These are phyloP conservation scores for Phlebiopsis flavidoalba DNA, from an alignment of 768 basidiomycete species.

Conservation along the genomic window DNA sequence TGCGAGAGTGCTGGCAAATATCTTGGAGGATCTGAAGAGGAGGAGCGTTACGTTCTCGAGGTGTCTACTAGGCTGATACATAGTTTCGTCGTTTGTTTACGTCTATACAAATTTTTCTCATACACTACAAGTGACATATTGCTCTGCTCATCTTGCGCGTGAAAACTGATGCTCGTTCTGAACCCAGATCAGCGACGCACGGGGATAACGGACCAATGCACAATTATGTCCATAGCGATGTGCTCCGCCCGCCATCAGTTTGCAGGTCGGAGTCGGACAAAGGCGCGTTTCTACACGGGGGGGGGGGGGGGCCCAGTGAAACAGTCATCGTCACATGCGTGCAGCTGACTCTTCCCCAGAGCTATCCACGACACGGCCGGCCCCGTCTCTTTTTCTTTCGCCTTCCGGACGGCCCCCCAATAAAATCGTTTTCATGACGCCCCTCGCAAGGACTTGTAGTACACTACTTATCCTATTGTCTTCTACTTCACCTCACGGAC, in stretches of 20 bases:
- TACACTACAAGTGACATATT: background rate
- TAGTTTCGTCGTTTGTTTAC: background rate
- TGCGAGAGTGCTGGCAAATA: constrained; percentile 72
- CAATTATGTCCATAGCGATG: background rate
- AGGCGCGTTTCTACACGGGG: background rate
- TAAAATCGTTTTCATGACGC: background rate
- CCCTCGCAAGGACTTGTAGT: background rate
- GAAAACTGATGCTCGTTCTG: background rate
- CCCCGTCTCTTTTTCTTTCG: background rate
- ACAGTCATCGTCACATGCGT: background rate
- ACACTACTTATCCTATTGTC: background rate
- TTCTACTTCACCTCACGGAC: constrained; percentile 4
- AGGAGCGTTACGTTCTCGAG: constrained; percentile 97
- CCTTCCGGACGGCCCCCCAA: background rate
- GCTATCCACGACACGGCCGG: background rate
- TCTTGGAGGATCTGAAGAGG: constrained; percentile 90
- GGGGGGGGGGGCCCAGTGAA: background rate
- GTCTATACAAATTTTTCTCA: no score
- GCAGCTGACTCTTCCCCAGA: background rate
- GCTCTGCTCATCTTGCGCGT: background rate
- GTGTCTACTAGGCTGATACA: constrained; percentile 37
- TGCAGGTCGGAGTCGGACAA: background rate
- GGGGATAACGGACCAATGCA: background rate
- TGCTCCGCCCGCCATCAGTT: background rate
- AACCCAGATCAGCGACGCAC: background rate